Conservation (phyloP, 2,329 filamentous ascomycete genomes). For the Penicillium polonicum region DNA sequence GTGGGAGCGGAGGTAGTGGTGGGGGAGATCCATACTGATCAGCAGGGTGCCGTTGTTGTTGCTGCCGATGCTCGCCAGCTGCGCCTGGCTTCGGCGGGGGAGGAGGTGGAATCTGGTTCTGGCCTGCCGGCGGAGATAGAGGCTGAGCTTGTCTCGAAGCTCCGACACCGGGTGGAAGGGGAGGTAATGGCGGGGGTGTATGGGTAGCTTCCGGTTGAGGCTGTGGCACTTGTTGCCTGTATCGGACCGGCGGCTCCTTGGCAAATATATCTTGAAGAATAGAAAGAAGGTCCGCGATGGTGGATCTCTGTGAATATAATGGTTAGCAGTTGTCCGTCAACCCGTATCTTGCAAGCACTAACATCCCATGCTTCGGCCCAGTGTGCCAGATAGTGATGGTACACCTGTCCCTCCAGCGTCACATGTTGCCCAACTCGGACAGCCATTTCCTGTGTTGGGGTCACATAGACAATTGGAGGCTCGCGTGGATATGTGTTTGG, state of each 20-base stretch:
- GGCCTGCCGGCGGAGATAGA: slow-evolving; percentile 15
- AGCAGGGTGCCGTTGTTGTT: slow-evolving; percentile 13
- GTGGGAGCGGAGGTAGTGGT: slow-evolving; percentile 41
- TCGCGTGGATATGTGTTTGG: slow-evolving; percentile 87
- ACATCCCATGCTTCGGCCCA: slow-evolving; percentile 92
- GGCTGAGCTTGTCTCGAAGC: slow-evolving; percentile 34
- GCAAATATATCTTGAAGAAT: slow-evolving; percentile 85
- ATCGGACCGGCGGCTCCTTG: slow-evolving; percentile 88
- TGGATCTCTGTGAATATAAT: slow-evolving; percentile 64
- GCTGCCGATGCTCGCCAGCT: slow-evolving; percentile 16
- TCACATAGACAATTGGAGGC: slow-evolving; percentile 83
- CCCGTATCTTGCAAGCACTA: slow-evolving; percentile 42
- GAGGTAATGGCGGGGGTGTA: slow-evolving; percentile 67
- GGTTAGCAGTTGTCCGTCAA: not conserved
- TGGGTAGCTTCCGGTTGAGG: slow-evolving; percentile 27
- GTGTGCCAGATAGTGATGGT: slow-evolving; percentile 90
- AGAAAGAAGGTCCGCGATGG: slow-evolving; percentile 75
- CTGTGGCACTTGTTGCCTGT: slow-evolving; percentile 52
- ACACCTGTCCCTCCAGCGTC: slow-evolving; percentile 86
- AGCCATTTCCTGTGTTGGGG: slow-evolving; percentile 81
- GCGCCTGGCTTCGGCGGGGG: slow-evolving; percentile 40
- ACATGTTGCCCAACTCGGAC: slow-evolving; percentile 93
- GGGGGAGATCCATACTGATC: slow-evolving; percentile 34
- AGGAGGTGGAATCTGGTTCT: slow-evolving; percentile 31
- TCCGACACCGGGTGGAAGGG: slow-evolving; percentile 65